A percentile compares a stretch with the other conserved stretches of the same genome.
Conservation (phyloP, 306 rosid species). For the Gastrolobium villosum region DNA sequence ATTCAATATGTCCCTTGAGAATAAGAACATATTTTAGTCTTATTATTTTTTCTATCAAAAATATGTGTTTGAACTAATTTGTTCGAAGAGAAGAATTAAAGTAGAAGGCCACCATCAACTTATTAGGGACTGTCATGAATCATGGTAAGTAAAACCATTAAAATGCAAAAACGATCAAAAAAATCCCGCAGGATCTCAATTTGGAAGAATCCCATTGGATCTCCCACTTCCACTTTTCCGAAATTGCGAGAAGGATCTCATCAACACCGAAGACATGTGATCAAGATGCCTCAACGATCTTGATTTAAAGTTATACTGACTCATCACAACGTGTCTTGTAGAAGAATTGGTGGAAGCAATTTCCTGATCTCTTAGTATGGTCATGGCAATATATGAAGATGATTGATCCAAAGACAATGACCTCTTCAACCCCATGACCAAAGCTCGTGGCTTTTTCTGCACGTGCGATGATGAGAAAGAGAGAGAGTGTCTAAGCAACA, state of each 20-base stretch:
- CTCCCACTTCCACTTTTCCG: conserved; percentile 34
- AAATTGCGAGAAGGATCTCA: conserved; percentile 54
- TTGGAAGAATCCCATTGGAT: conserved; percentile 44
- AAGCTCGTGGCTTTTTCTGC: conserved; percentile 21
- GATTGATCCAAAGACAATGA: conserved; percentile 60
- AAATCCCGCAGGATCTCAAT: conserved; percentile 2
- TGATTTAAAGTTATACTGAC: conserved; percentile 19
- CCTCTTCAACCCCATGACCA: conserved; percentile 50
- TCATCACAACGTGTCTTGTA: neutral
- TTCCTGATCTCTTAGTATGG: conserved; percentile 42
- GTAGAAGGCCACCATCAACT: neutral
- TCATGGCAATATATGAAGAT: conserved; percentile 33
- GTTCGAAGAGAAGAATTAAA: neutral
- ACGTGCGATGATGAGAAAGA: neutral
- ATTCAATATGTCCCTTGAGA: neutral
- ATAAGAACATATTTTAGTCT: neutral
- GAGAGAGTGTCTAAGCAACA: conserved; percentile 43
- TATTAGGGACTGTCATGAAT: neutral
- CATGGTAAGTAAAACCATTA: neutral
- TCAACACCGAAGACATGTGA: conserved; percentile 48
- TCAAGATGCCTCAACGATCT: conserved; percentile 49
- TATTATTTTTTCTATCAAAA: neutral
- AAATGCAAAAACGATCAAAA: neutral
- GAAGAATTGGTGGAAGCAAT: conserved; percentile 30
- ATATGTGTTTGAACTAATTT: neutral